Percentiles rank a stretch among this genome's conserved stretches.
These are phyloP conservation scores for Agastache rugosa DNA, from an alignment of 257 asterid species.

Conservation along the genomic window DNA sequence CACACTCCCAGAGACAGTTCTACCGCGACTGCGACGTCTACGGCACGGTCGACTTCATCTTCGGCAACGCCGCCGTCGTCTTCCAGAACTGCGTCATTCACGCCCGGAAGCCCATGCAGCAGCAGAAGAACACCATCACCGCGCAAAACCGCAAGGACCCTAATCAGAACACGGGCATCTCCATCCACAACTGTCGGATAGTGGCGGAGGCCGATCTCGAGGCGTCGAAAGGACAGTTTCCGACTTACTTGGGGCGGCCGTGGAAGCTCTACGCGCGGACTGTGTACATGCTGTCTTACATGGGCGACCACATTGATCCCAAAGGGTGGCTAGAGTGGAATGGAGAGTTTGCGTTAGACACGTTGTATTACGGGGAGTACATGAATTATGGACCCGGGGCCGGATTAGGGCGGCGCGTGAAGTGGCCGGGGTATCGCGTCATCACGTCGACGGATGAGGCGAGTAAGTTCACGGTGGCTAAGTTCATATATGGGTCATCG, in stretches of 20 bases:
- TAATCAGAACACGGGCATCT: conserved; percentile 55
- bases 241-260: conserved; percentile 59
- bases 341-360: conserved; percentile 41
- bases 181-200: conserved; percentile 53
- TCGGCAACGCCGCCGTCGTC: conserved; percentile 62
- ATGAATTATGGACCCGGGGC: conserved; percentile 59
- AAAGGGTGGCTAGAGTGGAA: conserved; percentile 61
- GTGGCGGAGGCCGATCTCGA: conserved; percentile 48
- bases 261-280: conserved; percentile 60
- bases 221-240: conserved; percentile 28
- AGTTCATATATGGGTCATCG: conserved; percentile 51
- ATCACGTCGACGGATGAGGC: conserved; percentile 47
- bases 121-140: conserved; percentile 55
- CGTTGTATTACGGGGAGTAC: conserved; percentile 59
- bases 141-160: conserved; percentile 65
- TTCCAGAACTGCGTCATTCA: conserved; percentile 49
- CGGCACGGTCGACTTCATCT: conserved; percentile 65
- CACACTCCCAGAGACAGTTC: conserved; percentile 50
- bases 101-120: conserved; percentile 50
- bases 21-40: conserved; percentile 58
- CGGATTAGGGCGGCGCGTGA: conserved; percentile 43
- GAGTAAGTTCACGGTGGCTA: conserved; percentile 50
- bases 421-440: conserved; percentile 57
- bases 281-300: conserved; percentile 48
- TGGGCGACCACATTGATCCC: conserved; percentile 48